phyloP scores from a whole-genome alignment of 2,329 filamentous ascomycete genomes.

The Exophiala lecanii-corni region DNA sequence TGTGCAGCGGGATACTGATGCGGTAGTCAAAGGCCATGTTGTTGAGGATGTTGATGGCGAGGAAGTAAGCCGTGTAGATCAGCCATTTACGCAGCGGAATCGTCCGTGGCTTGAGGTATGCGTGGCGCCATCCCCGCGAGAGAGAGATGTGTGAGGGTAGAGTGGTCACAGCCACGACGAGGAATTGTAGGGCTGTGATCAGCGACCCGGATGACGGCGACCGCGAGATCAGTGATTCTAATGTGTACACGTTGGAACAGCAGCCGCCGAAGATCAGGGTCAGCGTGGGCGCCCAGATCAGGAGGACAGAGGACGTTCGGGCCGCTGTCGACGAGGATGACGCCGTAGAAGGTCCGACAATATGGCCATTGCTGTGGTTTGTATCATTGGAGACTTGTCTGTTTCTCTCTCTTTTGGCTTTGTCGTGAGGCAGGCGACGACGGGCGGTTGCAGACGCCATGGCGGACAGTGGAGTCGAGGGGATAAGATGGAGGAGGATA shows the following conservation, averaged over 20 bases:
- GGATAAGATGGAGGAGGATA: too few relatives aligned
- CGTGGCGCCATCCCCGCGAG: conserved; percentile 51
- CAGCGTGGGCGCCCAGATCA: conserved; percentile 52
- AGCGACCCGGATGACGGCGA: conserved; percentile 80
- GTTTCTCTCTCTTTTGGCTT: background rate
- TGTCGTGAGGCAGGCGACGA: background rate
- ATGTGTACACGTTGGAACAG: conserved; percentile 92
- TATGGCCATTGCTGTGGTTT: background rate
- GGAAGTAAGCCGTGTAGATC: conserved; percentile 85
- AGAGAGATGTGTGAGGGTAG: conserved; percentile 69
- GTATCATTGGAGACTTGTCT: background rate
- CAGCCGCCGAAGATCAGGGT: conserved; percentile 91
- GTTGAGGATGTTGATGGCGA: conserved; percentile 90
- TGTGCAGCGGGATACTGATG: conserved; percentile 94
- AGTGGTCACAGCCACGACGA: conserved; percentile 74
- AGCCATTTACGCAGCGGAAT: conserved; percentile 83
- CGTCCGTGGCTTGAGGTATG: conserved; percentile 70
- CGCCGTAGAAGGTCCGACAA: background rate
- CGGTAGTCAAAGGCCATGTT: conserved; percentile 97
- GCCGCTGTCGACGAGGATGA: background rate
- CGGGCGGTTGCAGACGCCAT: background rate
- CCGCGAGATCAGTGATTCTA: conserved; percentile 90
- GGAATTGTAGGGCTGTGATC: conserved; percentile 83
- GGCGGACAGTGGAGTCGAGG: too few relatives aligned
- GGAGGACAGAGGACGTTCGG: conserved; percentile 11